Percentiles rank a stretch among this genome's conserved stretches.
Conservation (phyloP, 306 rosid genomes). For the Canavalia ensiformis region DNA sequence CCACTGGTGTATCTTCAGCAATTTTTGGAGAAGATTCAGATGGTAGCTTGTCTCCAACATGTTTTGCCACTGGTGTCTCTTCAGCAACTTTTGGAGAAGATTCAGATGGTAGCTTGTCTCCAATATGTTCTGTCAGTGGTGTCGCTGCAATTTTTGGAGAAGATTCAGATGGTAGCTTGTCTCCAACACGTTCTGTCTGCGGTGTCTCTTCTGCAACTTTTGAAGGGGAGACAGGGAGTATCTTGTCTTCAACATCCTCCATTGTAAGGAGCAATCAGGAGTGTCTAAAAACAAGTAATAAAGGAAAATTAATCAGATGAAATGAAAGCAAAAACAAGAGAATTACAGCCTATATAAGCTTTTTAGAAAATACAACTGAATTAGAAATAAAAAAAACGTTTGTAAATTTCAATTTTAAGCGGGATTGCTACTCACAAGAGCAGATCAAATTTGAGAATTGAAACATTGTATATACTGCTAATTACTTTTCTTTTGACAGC, state of each 20-base stretch:
- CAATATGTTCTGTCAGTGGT: conserved; percentile 39
- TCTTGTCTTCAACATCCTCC: conserved; percentile 72
- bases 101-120: conserved; percentile 49
- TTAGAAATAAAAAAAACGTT: conserved; percentile 4
- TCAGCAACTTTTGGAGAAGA: conserved; percentile 27
- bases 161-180: conserved; percentile 50
- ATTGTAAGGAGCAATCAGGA: conserved; percentile 54
- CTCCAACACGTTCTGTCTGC: conserved; percentile 44
- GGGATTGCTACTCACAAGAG: background rate
- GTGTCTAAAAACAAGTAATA: conserved; percentile 50
- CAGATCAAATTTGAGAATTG: conserved; percentile 19
- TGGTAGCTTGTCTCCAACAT: conserved; percentile 48
- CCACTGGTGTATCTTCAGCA: conserved; percentile 44
- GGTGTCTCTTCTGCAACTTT: conserved; percentile 51
- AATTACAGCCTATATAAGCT: background rate
- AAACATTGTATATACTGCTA: conserved; percentile 10
- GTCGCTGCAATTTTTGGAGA: conserved; percentile 48
- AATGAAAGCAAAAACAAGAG: conserved; percentile 32
- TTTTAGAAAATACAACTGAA: conserved; percentile 26
- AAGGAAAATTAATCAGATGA: conserved; percentile 42
- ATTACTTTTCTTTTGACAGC: conserved; percentile 12
- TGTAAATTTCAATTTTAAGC: conserved; percentile 36
- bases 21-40: conserved; percentile 37
- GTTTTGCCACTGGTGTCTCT: conserved; percentile 46
- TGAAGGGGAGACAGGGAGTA: conserved; percentile 49